Evolutionary conservation across 192 early-diverging fungal species (phyloP).

Genomic region (Coemansia sp.): DNA sequence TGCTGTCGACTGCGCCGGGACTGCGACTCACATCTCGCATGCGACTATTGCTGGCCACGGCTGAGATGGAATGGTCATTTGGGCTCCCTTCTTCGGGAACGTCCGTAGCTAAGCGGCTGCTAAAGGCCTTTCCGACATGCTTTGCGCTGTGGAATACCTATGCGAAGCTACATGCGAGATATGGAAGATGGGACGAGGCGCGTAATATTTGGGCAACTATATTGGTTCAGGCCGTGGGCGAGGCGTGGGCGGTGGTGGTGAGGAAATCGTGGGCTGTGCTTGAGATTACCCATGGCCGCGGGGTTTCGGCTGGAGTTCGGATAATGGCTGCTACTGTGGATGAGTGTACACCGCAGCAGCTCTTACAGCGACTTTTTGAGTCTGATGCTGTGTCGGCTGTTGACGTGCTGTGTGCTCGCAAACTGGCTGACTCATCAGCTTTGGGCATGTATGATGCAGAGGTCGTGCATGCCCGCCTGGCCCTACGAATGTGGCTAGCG

Average conservation of each 20-base stretch:
- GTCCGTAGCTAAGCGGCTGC: conserved; percentile 8
- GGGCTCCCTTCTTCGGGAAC: neutral
- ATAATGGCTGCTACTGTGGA: conserved; percentile 9
- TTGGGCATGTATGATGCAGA: neutral
- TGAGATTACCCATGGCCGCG: conserved; percentile 30
- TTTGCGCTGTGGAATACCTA: conserved; percentile 35
- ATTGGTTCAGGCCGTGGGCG: neutral
- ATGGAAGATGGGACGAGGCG: conserved; percentile 28
- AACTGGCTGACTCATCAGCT: neutral
- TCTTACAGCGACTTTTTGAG: conserved; percentile 6
- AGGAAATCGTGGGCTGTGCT: conserved; percentile 40
- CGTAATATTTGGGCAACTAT: conserved; percentile 32
- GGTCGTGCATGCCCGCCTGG: neutral
- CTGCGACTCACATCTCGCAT: neutral
- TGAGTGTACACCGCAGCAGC: neutral
- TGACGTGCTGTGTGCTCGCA: conserved; percentile 12
- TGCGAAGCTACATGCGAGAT: conserved; percentile 38
- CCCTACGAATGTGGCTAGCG: conserved; percentile 24
- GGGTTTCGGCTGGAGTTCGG: conserved; percentile 6
- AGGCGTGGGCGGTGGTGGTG: conserved; percentile 23
- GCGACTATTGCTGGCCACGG: conserved; percentile 6
- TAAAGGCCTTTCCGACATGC: conserved; percentile 11
- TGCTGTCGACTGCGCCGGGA: neutral
- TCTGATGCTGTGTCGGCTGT: neutral
- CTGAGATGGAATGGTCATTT: conserved; percentile 35